These are phyloP conservation scores for Triangularia setosa DNA, from an alignment of 2,329 filamentous ascomycete species.

Conservation along the genomic window DNA sequence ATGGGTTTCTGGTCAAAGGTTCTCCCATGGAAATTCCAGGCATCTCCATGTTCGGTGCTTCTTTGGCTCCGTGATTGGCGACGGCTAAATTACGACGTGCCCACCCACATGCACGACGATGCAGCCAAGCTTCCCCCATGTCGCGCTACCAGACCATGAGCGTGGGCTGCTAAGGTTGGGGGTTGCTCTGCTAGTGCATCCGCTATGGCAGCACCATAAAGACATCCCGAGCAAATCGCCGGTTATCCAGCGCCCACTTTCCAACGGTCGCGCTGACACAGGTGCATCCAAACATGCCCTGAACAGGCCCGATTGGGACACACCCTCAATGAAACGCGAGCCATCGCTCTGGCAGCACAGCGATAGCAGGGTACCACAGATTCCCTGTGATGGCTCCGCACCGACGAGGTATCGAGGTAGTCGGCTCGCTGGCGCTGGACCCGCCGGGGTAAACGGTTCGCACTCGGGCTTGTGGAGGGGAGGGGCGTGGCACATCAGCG, in stretches of 20 bases:
- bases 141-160: slow-evolving; percentile 8
- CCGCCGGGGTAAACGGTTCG: slow-evolving; percentile 2
- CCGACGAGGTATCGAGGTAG: slow-evolving; percentile 18
- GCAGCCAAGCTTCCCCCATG: slow-evolving; percentile 7
- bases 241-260: slow-evolving; percentile 10
- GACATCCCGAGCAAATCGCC: slow-evolving; percentile 13
- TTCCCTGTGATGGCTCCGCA: slow-evolving; percentile 6
- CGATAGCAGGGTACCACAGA: slow-evolving; percentile 20
- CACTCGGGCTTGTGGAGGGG: slow-evolving; percentile 8
- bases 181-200: background rate
- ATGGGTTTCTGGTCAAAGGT: background rate
- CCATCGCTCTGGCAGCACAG: slow-evolving; percentile 5
- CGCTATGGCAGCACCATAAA: background rate
- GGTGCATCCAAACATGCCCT: slow-evolving; percentile 14
- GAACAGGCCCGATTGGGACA: slow-evolving; percentile 29
- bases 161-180: slow-evolving; percentile 8
- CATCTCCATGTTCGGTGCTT: slow-evolving; percentile 24
- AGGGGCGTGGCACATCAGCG: background rate
- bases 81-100: slow-evolving; percentile 34
- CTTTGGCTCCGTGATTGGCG: slow-evolving; percentile 27
- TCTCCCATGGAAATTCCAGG: background rate
- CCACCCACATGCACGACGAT: slow-evolving; percentile 19
- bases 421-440: slow-evolving; percentile 10
- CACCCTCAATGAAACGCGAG: slow-evolving; percentile 24
- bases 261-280: slow-evolving; percentile 10